Evolutionary conservation across 352 stramenopile species (phyloP).

Genomic region (Pythium rishiriense): DNA sequence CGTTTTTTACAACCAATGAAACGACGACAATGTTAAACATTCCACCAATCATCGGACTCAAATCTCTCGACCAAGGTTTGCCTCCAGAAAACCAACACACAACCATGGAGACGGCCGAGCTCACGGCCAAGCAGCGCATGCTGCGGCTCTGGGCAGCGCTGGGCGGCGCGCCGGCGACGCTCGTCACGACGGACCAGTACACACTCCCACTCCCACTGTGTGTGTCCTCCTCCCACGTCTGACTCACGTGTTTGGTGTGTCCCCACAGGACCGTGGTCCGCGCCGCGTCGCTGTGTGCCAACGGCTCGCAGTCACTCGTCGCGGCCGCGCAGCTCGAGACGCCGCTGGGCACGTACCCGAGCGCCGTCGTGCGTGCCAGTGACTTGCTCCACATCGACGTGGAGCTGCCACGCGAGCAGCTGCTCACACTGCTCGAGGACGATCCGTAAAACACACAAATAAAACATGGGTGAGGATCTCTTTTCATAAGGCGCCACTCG

Average conservation of each 20-base stretch:
- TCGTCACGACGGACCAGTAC: constrained; percentile 61
- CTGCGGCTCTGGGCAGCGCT: constrained; percentile 53
- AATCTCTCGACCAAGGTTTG: too few relatives aligned
- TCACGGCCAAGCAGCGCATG: constrained; percentile 55
- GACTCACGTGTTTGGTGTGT: neutral
- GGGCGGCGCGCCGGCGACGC: constrained; percentile 29
- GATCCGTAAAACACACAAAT: neutral
- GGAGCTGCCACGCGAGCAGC: constrained; percentile 31
- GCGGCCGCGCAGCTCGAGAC: constrained; percentile 53
- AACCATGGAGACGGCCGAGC: constrained; percentile 4
- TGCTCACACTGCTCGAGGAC: constrained; percentile 18
- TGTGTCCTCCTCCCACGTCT: neutral
- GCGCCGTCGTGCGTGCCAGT: constrained; percentile 54
- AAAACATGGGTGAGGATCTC: too few relatives aligned
- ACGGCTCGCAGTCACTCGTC: constrained; percentile 71
- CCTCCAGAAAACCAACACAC: too few relatives aligned
- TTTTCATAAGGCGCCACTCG: constrained; percentile 8
- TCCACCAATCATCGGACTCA: constrained; percentile 3
- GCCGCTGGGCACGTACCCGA: constrained; percentile 62
- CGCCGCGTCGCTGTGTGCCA: constrained; percentile 40
- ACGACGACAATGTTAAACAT: neutral
- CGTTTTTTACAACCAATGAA: constrained; percentile 13
- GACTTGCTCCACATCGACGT: constrained; percentile 57
- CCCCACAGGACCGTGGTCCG: constrained; percentile 48
- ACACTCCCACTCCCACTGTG: too few relatives aligned